phyloP scores from a whole-genome alignment of 75 land plant genomes.

The Azolla pinnata region DNA sequence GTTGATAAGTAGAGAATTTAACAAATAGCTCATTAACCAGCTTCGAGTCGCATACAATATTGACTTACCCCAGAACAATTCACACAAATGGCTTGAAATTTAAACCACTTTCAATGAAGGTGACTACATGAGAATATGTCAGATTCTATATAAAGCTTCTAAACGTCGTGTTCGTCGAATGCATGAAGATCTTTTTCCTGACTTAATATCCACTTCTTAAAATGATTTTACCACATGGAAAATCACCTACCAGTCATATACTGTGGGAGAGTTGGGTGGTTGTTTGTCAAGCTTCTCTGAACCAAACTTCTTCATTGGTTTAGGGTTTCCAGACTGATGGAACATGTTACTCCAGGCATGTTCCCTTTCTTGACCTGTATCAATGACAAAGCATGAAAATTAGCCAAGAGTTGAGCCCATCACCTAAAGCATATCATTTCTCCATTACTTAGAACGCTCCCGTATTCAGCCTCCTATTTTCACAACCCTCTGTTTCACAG shows the following conservation, averaged over 20 bases:
- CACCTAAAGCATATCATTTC: not conserved
- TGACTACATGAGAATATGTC: not conserved
- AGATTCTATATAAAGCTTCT: slow-evolving; percentile 4
- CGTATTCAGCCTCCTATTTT: no score
- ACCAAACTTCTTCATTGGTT: slow-evolving; percentile 17
- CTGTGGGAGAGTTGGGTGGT: slow-evolving; percentile 22
- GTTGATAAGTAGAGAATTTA: no score
- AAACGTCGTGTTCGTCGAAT: slow-evolving; percentile 4
- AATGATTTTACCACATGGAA: not conserved
- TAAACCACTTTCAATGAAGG: slow-evolving; percentile 1
- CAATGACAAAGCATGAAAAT: not conserved
- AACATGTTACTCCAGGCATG: slow-evolving; percentile 26
- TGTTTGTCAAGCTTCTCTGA: slow-evolving; percentile 25
- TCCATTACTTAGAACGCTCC: not conserved
- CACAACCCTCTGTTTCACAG: no score
- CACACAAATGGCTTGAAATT: slow-evolving; percentile 1
- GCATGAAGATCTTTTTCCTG: slow-evolving; percentile 3
- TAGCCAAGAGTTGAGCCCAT: not conserved
- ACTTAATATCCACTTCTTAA: not conserved
- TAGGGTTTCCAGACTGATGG: slow-evolving; percentile 23
- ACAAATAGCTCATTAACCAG: no score
- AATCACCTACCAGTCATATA: slow-evolving; percentile 28
- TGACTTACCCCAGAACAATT: not conserved
- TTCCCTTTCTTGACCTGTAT: slow-evolving; percentile 13
- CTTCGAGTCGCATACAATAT: no score